Evolutionary conservation across 495 filamentous ascomycete species (phyloP).

Genomic region (Neurospora sp.): DNA sequence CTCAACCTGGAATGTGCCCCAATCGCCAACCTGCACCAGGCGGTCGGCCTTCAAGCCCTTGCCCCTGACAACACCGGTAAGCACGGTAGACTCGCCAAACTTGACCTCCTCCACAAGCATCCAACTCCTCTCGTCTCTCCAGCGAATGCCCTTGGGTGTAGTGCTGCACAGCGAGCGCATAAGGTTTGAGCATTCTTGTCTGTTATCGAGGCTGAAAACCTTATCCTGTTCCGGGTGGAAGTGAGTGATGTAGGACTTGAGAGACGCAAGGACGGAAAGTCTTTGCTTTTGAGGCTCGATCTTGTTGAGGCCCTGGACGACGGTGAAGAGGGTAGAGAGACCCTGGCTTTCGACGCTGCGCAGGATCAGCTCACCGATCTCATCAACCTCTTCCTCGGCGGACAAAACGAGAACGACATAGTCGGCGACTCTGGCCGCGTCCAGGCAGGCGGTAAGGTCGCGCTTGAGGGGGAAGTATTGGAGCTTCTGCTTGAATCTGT

Average conservation of each 20-base stretch:
- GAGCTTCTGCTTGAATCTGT: conserved; percentile 86
- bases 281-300: conserved; percentile 70
- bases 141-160: conserved; percentile 81
- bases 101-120: conserved; percentile 77
- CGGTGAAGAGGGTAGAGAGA: conserved; percentile 72
- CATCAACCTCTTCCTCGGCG: conserved; percentile 70
- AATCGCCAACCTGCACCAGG: conserved; percentile 82
- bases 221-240: conserved; percentile 88
- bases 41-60: conserved; percentile 81
- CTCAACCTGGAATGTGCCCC: conserved; percentile 90
- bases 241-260: conserved; percentile 84
- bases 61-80: conserved; percentile 85
- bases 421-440: conserved; percentile 81
- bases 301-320: conserved; percentile 67
- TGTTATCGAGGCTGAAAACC: conserved; percentile 71
- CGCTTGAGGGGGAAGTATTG: conserved; percentile 66
- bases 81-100: conserved; percentile 55
- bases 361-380: conserved; percentile 69
- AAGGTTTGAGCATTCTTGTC: conserved; percentile 80
- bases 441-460: conserved; percentile 64
- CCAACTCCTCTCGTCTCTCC: conserved; percentile 92
- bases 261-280: conserved; percentile 61
- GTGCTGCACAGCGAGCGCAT: conserved; percentile 83
- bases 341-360: conserved; percentile 86
- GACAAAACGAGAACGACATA: conserved; percentile 81